A percentile compares a stretch with the other conserved stretches of the same genome.
phyloP scores from a whole-genome alignment of 768 basidiomycete species.

The Astraeus odoratus region DNA sequence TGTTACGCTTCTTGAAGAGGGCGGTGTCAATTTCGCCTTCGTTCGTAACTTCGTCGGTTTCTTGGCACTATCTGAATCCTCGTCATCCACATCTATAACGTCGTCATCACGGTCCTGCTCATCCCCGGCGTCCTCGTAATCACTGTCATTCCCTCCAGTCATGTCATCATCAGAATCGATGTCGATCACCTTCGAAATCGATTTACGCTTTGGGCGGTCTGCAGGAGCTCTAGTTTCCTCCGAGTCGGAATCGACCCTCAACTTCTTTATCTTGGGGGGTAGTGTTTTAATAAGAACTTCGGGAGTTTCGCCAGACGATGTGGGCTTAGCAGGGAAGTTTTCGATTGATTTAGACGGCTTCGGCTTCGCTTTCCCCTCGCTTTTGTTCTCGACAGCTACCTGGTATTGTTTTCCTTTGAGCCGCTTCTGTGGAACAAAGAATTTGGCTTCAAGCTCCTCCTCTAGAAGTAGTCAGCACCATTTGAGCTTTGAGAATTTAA shows the following conservation, averaged over 20 bases:
- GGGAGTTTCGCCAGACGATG: slow-evolving; percentile 36
- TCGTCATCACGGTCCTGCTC: slow-evolving; percentile 31
- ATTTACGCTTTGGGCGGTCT: slow-evolving; percentile 32
- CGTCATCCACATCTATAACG: slow-evolving; percentile 24
- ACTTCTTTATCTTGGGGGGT: slow-evolving; percentile 15
- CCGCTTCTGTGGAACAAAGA: slow-evolving; percentile 50
- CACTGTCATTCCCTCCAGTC: slow-evolving; percentile 20
- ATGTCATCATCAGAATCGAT: slow-evolving; percentile 51
- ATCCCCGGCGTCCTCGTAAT: slow-evolving; percentile 26
- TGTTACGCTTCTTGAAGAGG: slow-evolving; percentile 22
- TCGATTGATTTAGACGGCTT: slow-evolving; percentile 15
- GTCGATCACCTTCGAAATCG: slow-evolving; percentile 32
- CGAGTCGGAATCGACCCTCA: slow-evolving; percentile 16
- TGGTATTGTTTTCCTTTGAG: slow-evolving; percentile 72
- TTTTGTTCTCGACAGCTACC: slow-evolving; percentile 41
- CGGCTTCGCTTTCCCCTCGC: slow-evolving; percentile 15
- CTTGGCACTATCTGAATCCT: slow-evolving; percentile 14
- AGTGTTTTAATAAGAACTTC: slow-evolving; percentile 52
- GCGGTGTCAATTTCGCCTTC: slow-evolving; percentile 19
- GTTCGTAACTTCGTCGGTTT: slow-evolving; percentile 14
- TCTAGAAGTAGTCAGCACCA: slow-evolving; percentile 27
- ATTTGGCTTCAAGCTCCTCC: slow-evolving; percentile 43
- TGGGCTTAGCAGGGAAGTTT: slow-evolving; percentile 21
- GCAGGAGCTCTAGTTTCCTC: slow-evolving; percentile 33
- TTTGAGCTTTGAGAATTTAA: neutral